Base-by-base conservation (phyloP, 306 rosid genomes). In the Urtica urens region DNA sequence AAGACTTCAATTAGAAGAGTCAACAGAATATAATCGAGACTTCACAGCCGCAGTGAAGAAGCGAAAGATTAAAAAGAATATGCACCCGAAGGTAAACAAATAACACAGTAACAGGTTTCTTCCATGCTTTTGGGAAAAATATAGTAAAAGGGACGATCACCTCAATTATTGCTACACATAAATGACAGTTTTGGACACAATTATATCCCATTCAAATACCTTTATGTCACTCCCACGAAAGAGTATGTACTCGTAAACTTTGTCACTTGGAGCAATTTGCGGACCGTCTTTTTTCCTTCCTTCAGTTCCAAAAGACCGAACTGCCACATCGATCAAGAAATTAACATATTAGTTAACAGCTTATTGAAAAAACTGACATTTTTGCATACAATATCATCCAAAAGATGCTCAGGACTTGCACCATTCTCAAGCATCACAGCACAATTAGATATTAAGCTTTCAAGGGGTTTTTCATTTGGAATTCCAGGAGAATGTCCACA, bases 281-380 rank as follows among this genome's bases (percentile, higher is more conserved):
- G 73, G 72, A 17, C 85, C 87, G 69, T 86, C 85, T 29, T 63
- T 75, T 64, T 68, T 74, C 37, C 93, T 63, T 53, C 88, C 93
- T 72, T 86, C 93, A 6, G 95, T 81, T 62, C 95, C 93, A 47
- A 59, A 78, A 16, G 87, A 81, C 52, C 71, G 71, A 49, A 86
- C 95, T 86, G 82, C 38, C 73, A 73, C 23, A 24, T 58, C 72
- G 50, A 7, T 43, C 6, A 34, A 17, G 23, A 33, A 43, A 6
- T 24, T 28, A 38, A 50, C 24, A 62, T 7, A 48, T 63, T 65
- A 46, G n/a, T n/a, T n/a, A n/a, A n/a, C n/a, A n/a, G n/a, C n/a
- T n/a, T n/a, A n/a, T n/a, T n/a, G n/a, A n/a, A n/a, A n/a, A n/a
- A n/a, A n/a, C n/a, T n/a, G n/a, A n/a, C n/a, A n/a, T n/a, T n/a